A percentile compares a stretch with the other conserved stretches of the same genome.
phyloP scores from a whole-genome alignment of 345 rosid genomes.

The Moringa oleifera region DNA sequence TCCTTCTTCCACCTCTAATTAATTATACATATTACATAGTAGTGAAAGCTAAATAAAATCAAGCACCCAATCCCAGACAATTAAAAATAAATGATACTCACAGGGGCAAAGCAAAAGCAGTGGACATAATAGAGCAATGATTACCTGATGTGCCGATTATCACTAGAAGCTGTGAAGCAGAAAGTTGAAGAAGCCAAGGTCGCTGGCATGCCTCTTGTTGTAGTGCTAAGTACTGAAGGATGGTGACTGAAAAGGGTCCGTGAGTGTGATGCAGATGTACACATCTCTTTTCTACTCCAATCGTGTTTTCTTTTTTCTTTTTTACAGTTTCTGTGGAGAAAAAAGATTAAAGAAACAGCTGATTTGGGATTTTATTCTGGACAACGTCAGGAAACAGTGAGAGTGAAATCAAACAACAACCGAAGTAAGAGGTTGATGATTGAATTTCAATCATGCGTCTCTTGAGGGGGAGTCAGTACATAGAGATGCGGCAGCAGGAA shows the following conservation, averaged over 20 bases:
- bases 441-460: constrained; percentile 15
- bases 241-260: constrained; percentile 15
- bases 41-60: constrained; percentile 5
- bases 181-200: constrained; percentile 24
- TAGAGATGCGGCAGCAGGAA: constrained; percentile 10
- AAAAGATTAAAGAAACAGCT: constrained; percentile 11
- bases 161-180: constrained; percentile 12
- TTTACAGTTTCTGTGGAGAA: constrained; percentile 5
- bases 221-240: constrained; percentile 2
- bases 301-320: no score
- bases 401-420: constrained; percentile 7
- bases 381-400: constrained; percentile 2
- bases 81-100: constrained; percentile 8
- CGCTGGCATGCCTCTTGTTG: constrained; percentile 1
- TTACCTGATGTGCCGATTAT: constrained; percentile 29
- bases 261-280: constrained; percentile 22
- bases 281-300: constrained; percentile 15
- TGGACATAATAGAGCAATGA: neutral
- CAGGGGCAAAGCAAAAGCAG: constrained; percentile 1
- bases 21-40: neutral
- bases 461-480: neutral
- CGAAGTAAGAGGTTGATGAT: constrained; percentile 7
- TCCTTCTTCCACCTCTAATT: constrained; percentile 31
- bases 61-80: constrained; percentile 4
- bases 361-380: constrained; percentile 4